Percentiles rank a stretch among this genome's conserved stretches.
Conservation (phyloP, 805 yeast genomes). For the Isabelozyma rhagii region DNA sequence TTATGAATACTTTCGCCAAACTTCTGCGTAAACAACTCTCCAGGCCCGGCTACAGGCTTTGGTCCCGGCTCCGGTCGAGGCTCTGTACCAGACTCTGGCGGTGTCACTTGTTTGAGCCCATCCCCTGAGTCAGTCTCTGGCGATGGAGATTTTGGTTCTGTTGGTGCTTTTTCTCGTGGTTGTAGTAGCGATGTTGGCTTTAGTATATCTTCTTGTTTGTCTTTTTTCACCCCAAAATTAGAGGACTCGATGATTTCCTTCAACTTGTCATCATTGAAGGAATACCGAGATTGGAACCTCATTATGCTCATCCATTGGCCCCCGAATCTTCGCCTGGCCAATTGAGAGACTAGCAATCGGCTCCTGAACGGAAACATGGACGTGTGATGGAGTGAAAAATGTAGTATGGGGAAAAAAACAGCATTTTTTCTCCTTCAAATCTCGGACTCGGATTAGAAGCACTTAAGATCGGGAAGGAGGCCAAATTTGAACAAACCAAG, state of each 20-base stretch:
- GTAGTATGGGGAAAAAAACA: neutral
- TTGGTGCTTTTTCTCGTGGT: too few species aligned
- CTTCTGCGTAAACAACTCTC: neutral
- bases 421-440: neutral
- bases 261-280: constrained; percentile 23
- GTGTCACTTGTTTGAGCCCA: neutral
- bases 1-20: neutral
- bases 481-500: neutral
- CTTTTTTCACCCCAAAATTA: constrained; percentile 21
- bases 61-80: neutral
- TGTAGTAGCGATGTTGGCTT: too few species aligned
- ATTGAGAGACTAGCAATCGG: neutral
- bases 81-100: neutral
- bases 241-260: constrained; percentile 33
- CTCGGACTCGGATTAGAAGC: neutral
- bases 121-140: neutral
- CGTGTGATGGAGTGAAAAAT: neutral
- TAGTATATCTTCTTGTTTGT: constrained; percentile 1
- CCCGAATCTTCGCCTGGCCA: neutral
- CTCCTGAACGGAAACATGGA: neutral
- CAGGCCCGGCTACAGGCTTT: neutral
- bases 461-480: neutral
- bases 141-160: too few species aligned
- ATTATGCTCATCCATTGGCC: neutral
- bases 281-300: neutral